phyloP scores from a whole-genome alignment of 768 basidiomycete species.

The Collybiopsis luxurians region DNA sequence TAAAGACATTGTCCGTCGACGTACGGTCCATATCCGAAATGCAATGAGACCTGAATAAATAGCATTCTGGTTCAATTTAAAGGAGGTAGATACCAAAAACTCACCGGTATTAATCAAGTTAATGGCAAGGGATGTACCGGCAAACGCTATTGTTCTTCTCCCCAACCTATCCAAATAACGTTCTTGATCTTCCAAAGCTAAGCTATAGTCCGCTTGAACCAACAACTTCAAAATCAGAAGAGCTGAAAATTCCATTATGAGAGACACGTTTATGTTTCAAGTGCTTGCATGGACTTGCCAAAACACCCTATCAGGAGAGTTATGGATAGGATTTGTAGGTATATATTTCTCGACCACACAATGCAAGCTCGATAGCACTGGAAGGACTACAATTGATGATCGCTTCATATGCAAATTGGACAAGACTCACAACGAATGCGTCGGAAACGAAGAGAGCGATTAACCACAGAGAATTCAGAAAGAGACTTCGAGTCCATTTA shows the following conservation, averaged over 20 bases:
- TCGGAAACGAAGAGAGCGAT: no score
- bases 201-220: not conserved
- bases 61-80: not conserved
- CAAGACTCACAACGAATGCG: no score
- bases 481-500: no score
- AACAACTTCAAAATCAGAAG: not conserved
- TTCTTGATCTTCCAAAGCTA: not conserved
- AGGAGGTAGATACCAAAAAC: not conserved
- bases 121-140: not conserved
- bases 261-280: no score
- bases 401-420: no score
- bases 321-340: not conserved
- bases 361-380: constrained; percentile 1
- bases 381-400: no score
- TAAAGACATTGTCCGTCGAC: not conserved
- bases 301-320: not conserved
- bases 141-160: not conserved
- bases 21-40: not conserved
- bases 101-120: not conserved
- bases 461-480: no score
- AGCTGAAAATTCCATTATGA: not conserved
- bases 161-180: not conserved
- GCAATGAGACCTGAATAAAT: not conserved
- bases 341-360: not conserved
- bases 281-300: not conserved